phyloP scores from a whole-genome alignment of 2,329 filamentous ascomycete species.

The Cyphellophora europaea region DNA sequence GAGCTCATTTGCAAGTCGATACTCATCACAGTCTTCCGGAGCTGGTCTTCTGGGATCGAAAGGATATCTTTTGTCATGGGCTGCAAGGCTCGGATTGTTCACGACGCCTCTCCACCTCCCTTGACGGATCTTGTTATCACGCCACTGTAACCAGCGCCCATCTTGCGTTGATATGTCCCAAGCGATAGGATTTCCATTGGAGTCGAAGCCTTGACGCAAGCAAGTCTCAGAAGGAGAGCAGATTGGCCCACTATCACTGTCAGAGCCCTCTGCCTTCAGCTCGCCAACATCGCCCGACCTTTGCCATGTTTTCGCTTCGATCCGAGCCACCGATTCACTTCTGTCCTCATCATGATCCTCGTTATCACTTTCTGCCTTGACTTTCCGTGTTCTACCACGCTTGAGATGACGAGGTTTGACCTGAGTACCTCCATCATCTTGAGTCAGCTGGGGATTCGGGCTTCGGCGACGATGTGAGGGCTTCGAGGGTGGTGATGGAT shows the following conservation, averaged over 20 bases:
- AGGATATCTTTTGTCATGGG: constrained; percentile 11
- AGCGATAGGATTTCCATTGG: constrained; percentile 9
- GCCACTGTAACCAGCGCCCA: constrained; percentile 16
- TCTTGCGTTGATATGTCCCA: constrained; percentile 15
- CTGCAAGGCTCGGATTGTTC: constrained; percentile 4
- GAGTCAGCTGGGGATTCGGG: constrained; percentile 5
- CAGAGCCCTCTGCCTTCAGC: too few species aligned
- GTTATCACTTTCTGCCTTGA: constrained; percentile 11
- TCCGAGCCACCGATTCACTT: background rate
- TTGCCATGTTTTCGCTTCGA: background rate
- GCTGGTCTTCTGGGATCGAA: constrained; percentile 10
- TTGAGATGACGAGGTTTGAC: constrained; percentile 5
- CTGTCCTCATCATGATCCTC: constrained; percentile 8
- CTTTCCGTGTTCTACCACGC: constrained; percentile 9
- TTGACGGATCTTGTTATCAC: constrained; percentile 11
- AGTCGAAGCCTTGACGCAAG: constrained; percentile 8
- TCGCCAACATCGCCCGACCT: too few species aligned
- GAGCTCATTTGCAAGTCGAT: background rate
- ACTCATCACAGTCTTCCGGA: constrained; percentile 2
- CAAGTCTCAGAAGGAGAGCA: constrained; percentile 6
- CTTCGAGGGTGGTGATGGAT: background rate
- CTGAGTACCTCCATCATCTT: constrained; percentile 6
- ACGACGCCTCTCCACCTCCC: constrained; percentile 1
- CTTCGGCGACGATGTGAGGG: background rate
- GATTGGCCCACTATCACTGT: constrained; percentile 1